Conservation (phyloP, 2,329 filamentous ascomycete species). For the Thielaviopsis punctulata region DNA sequence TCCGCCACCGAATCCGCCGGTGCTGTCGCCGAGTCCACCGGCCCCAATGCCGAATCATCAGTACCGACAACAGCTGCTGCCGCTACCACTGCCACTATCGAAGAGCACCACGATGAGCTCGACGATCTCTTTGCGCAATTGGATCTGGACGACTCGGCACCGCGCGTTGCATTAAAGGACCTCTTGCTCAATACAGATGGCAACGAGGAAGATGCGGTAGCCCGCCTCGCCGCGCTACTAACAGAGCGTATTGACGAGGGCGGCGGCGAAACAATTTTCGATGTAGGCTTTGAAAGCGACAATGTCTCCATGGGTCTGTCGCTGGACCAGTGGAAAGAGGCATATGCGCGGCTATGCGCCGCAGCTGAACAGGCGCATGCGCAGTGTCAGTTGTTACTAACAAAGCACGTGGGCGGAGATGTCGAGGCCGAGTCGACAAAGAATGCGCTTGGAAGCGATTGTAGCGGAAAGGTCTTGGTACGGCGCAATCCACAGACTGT, state of each 20-base stretch:
- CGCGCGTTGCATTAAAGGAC: constrained; percentile 53
- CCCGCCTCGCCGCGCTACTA: constrained; percentile 48
- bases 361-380: constrained; percentile 50
- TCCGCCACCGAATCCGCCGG: constrained; percentile 17
- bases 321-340: constrained; percentile 56
- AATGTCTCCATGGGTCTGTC: constrained; percentile 69
- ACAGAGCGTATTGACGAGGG: constrained; percentile 60
- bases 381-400: constrained; percentile 68
- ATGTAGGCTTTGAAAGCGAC: constrained; percentile 79
- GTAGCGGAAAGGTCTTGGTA: constrained; percentile 74
- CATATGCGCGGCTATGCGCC: constrained; percentile 45
- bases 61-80: too few species aligned
- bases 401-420: constrained; percentile 72
- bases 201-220: constrained; percentile 38
- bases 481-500: constrained; percentile 54
- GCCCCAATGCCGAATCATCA: constrained; percentile 14
- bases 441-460: constrained; percentile 38
- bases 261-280: constrained; percentile 77
- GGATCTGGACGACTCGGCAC: constrained; percentile 55
- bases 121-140: constrained; percentile 75
- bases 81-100: constrained; percentile 13
- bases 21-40: constrained; percentile 14
- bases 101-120: constrained; percentile 58
- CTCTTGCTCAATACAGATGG: constrained; percentile 43
- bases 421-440: constrained; percentile 54